Conservation (phyloP, 2,329 filamentous ascomycete genomes). For the Penicillium sp. region DNA sequence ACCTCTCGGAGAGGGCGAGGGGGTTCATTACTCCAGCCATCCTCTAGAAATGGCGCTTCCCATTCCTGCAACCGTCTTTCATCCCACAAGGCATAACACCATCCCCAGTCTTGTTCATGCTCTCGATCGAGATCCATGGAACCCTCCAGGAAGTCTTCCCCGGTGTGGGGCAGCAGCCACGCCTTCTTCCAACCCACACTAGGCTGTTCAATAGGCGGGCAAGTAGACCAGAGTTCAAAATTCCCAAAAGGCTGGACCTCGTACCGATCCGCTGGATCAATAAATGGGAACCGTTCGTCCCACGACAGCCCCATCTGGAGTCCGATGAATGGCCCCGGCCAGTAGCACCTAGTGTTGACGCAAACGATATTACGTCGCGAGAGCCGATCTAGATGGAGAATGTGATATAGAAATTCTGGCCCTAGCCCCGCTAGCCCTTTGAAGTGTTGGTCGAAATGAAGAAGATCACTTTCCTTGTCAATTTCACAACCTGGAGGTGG, state of each 20-base stretch:
- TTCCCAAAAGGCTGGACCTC: background rate
- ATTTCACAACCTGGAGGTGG: background rate
- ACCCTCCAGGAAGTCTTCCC: background rate
- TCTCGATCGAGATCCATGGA: background rate
- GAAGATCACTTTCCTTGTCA: background rate
- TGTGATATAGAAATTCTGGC: constrained; percentile 3
- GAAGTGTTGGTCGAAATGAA: background rate
- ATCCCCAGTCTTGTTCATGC: constrained; percentile 4
- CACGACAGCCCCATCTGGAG: background rate
- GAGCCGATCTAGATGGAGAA: constrained; percentile 2
- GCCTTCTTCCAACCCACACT: constrained; percentile 5
- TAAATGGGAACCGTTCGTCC: constrained; percentile 1
- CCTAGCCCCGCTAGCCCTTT: background rate
- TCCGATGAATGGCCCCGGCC: constrained; percentile 3
- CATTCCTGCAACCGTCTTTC: constrained; percentile 3
- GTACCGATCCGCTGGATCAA: constrained; percentile 4
- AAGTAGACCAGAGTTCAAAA: constrained; percentile 1
- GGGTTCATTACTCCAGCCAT: no score
- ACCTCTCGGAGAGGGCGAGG: background rate
- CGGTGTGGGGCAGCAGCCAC: background rate
- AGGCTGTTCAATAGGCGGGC: constrained; percentile 3
- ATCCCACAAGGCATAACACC: constrained; percentile 9
- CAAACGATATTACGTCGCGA: constrained; percentile 1
- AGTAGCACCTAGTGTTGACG: background rate
- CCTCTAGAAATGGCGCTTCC: constrained; percentile 4